Evolutionary conservation across 257 asterid species (phyloP).

Genomic region (Jacaranda mimosifolia): DNA sequence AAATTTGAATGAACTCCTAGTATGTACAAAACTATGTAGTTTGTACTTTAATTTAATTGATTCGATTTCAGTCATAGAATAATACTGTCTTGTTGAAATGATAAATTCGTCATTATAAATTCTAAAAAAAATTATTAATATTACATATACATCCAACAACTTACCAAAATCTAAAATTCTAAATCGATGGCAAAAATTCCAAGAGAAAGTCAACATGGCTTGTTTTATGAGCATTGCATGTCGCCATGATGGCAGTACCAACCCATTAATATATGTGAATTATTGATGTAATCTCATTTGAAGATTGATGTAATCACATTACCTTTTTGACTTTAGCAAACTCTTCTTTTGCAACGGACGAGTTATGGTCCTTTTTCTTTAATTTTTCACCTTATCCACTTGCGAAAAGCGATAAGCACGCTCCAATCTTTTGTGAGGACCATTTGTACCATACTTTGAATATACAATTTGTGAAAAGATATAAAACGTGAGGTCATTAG

Average conservation of each 20-base stretch:
- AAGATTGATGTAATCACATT: conserved; percentile 27
- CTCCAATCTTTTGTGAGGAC: background rate
- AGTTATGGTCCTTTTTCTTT: background rate
- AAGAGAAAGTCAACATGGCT: background rate
- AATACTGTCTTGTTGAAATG: too few relatives aligned
- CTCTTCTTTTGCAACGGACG: background rate
- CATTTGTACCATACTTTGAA: conserved; percentile 14
- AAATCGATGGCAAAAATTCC: too few relatives aligned
- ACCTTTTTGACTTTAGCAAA: conserved; percentile 22
- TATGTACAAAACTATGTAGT: too few relatives aligned
- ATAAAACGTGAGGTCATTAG: too few relatives aligned
- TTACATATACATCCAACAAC: background rate
- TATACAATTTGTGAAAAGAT: background rate
- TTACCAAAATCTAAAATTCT: background rate
- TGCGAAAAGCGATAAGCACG: conserved; percentile 12
- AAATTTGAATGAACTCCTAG: too few relatives aligned
- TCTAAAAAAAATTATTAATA: too few relatives aligned
- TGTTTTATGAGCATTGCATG: background rate
- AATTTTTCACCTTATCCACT: conserved; percentile 27
- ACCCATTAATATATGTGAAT: too few relatives aligned
- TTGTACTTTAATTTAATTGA: too few relatives aligned
- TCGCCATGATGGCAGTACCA: too few relatives aligned
- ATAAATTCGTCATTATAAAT: too few relatives aligned
- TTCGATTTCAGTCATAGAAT: too few relatives aligned
- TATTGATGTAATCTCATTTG: background rate